Percentiles rank a stretch among this genome's conserved stretches.
These are phyloP conservation scores for Protostelium mycophagum DNA, from an alignment of 78 protist species.

Conservation along the genomic window DNA sequence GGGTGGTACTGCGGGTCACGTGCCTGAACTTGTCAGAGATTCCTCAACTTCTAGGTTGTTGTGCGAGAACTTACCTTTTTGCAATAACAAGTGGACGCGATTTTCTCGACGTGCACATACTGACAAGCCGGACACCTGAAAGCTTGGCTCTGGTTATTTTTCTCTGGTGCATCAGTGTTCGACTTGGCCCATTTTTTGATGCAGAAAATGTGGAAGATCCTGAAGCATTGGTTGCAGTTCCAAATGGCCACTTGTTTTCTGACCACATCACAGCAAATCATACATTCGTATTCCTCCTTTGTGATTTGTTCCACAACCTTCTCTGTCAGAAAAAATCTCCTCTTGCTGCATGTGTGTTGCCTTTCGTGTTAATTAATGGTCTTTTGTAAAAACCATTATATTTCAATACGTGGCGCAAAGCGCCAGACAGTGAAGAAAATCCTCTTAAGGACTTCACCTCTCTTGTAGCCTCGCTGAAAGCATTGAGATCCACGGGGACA, in stretches of 20 bases:
- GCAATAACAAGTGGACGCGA: conserved; percentile 29
- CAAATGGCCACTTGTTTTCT: conserved; percentile 16
- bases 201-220: conserved; percentile 59
- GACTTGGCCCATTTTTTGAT: conserved; percentile 46
- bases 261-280: conserved; percentile 64
- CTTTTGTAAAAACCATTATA: no score
- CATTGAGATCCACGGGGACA: not conserved
- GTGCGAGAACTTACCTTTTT: conserved; percentile 10
- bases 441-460: not conserved
- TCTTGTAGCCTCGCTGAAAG: not conserved
- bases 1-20: conserved; percentile 29
- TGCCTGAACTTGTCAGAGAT: not conserved
- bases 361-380: no score
- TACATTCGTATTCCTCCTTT: conserved; percentile 43
- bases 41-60: not conserved
- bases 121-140: conserved; percentile 56
- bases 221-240: conserved; percentile 47
- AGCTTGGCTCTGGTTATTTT: conserved; percentile 16
- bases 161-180: not conserved
- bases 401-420: no score
- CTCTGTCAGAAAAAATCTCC: no score
- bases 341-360: no score
- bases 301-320: not conserved
- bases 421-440: not conserved
- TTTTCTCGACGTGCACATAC: not conserved